These are phyloP conservation scores for Kodamaea kakaduensis DNA, from an alignment of 805 yeast species.

Conservation along the genomic window DNA sequence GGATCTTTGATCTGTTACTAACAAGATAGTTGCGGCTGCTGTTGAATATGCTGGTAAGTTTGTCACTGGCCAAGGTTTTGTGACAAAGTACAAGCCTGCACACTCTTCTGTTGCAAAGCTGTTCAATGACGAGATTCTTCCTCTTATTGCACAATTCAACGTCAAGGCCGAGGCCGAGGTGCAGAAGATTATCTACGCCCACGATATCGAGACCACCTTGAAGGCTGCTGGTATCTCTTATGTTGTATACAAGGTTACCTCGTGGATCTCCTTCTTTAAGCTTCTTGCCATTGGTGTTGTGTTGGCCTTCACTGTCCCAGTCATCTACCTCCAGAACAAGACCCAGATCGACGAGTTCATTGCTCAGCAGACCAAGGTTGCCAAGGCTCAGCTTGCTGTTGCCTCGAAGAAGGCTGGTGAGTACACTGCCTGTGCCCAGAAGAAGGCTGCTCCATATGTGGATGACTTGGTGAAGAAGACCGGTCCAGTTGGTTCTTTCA, in stretches of 20 bases:
- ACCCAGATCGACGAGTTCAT: constrained; percentile 69
- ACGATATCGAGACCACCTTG: constrained; percentile 67
- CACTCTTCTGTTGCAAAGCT: constrained; percentile 32
- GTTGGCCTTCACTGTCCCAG: constrained; percentile 70
- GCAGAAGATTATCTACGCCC: constrained; percentile 61
- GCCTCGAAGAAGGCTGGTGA: constrained; percentile 52
- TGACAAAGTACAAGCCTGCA: constrained; percentile 71
- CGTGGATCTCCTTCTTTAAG: constrained; percentile 70
- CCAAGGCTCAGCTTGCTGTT: constrained; percentile 40
- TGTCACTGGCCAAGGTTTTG: constrained; percentile 74
- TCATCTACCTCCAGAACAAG: constrained; percentile 68
- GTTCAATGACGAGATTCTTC: constrained; percentile 37
- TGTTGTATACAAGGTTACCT: constrained; percentile 65
- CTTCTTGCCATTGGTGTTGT: constrained; percentile 56
- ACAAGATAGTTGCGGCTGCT: constrained; percentile 52
- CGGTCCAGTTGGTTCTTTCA: constrained; percentile 62
- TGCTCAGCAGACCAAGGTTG: constrained; percentile 39
- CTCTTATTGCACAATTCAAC: constrained; percentile 40
- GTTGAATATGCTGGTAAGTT: constrained; percentile 75
- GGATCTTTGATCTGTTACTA: too few species aligned
- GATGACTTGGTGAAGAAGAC: constrained; percentile 54
- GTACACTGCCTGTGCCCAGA: constrained; percentile 32
- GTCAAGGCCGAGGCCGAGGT: constrained; percentile 50
- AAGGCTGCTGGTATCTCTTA: constrained; percentile 67
- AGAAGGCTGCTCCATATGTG: constrained; percentile 53